A percentile compares a stretch with the other conserved stretches of the same genome.
phyloP scores from a whole-genome alignment of 768 basidiomycete genomes.

The Mycena maculata region DNA sequence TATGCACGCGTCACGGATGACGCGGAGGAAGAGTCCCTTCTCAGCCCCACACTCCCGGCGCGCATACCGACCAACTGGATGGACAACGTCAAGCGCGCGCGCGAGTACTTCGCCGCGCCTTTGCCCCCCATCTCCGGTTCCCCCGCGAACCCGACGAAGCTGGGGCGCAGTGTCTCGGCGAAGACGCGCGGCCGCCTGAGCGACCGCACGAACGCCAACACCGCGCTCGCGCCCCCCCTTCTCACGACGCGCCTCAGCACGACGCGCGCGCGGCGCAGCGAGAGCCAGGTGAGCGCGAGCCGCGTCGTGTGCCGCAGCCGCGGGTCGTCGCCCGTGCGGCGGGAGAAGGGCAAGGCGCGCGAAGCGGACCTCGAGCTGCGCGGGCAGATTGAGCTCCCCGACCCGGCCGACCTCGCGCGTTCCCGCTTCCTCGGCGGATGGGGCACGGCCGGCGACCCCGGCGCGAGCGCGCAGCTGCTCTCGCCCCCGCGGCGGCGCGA shows the following conservation, averaged over 20 bases:
- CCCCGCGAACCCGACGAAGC: slow-evolving; percentile 14
- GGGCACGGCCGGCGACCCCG: slow-evolving; percentile 5
- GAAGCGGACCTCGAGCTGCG: slow-evolving; percentile 30
- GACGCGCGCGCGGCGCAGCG: slow-evolving; percentile 29
- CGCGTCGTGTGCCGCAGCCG: slow-evolving; percentile 35
- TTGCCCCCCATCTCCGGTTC: slow-evolving; percentile 19
- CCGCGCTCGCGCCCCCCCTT: slow-evolving; percentile 16
- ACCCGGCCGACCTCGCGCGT: slow-evolving; percentile 21
- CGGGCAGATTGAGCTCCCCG: slow-evolving; percentile 28
- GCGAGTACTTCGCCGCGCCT: slow-evolving; percentile 28
- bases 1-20: slow-evolving; percentile 40
- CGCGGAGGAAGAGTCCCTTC: slow-evolving; percentile 34
- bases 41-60: slow-evolving; percentile 24
- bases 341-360: slow-evolving; percentile 33
- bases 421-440: slow-evolving; percentile 29
- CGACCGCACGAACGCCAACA: slow-evolving; percentile 32
- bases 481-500: slow-evolving; percentile 29
- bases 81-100: slow-evolving; percentile 36
- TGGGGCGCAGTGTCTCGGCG: slow-evolving; percentile 29
- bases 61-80: slow-evolving; percentile 36
- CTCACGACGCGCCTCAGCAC: slow-evolving; percentile 28
- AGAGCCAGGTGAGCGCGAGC: slow-evolving; percentile 33
- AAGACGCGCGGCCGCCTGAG: slow-evolving; percentile 34
- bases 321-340: slow-evolving; percentile 34
- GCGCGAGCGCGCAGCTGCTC: slow-evolving; percentile 21